phyloP scores from a whole-genome alignment of 2,329 filamentous ascomycete genomes.

The Epichloe sp. region DNA sequence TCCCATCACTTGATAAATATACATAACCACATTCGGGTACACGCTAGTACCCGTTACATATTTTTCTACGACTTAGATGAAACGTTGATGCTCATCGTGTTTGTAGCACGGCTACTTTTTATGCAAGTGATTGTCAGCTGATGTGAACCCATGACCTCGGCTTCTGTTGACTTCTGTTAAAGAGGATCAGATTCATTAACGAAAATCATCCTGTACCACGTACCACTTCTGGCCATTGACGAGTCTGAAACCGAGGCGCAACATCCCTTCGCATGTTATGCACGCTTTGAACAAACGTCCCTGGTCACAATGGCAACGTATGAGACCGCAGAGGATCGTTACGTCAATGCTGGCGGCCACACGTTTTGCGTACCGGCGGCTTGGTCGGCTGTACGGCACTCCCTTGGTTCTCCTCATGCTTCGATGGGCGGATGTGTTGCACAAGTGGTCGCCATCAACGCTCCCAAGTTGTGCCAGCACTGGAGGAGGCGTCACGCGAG shows the following conservation, averaged over 20 bases:
- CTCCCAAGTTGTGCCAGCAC: slow-evolving; percentile 15
- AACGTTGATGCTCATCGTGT: too few species aligned
- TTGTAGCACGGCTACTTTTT: too few species aligned
- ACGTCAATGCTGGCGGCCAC: slow-evolving; percentile 17
- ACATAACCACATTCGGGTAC: too few species aligned
- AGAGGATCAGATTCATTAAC: too few species aligned
- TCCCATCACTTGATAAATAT: not conserved
- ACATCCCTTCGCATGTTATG: too few species aligned
- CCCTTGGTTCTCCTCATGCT: slow-evolving; percentile 18
- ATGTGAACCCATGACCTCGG: not conserved
- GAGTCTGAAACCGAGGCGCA: too few species aligned
- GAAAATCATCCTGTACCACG: too few species aligned
- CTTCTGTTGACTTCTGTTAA: not conserved
- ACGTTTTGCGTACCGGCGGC: slow-evolving; percentile 19
- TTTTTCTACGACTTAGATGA: too few species aligned
- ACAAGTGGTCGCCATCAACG: slow-evolving; percentile 27
- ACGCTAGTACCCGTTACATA: too few species aligned
- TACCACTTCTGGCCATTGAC: too few species aligned
- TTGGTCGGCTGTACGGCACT: slow-evolving; percentile 16
- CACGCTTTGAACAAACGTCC: not conserved
- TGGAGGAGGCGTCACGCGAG: slow-evolving; percentile 20
- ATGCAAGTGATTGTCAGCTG: not conserved
- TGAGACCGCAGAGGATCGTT: slow-evolving; percentile 16
- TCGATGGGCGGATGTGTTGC: slow-evolving; percentile 31
- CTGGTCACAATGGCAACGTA: slow-evolving; percentile 16